These are phyloP conservation scores for Dentiscutata heterogama DNA, from an alignment of 371 early-diverging fungal species.

Conservation along the genomic window DNA sequence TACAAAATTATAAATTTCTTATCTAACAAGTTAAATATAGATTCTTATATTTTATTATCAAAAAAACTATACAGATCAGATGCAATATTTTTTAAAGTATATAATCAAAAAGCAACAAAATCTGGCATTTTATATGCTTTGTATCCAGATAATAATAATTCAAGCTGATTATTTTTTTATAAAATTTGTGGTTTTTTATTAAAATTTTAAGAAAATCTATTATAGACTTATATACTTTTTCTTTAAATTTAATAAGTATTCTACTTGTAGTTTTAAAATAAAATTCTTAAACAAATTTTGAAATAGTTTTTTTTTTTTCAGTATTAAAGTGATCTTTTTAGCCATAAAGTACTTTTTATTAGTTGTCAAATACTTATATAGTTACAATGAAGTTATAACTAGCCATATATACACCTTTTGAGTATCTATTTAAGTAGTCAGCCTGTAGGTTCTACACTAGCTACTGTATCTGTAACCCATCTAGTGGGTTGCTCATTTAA, in stretches of 20 bases:
- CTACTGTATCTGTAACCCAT: too few species aligned
- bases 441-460: too few species aligned
- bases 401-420: too few species aligned
- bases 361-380: too few species aligned
- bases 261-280: not conserved
- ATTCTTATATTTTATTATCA: too few species aligned
- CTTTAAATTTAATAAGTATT: not conserved
- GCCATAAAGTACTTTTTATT: too few species aligned
- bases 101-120: not conserved
- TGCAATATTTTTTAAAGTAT: not conserved
- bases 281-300: not conserved
- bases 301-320: not conserved
- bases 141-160: not conserved
- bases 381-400: too few species aligned
- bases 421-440: too few species aligned
- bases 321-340: not conserved
- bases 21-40: too few species aligned
- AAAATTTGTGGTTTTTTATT: not conserved
- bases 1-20: too few species aligned
- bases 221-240: not conserved
- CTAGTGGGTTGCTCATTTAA: too few species aligned
- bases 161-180: not conserved
- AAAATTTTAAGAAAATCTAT: not conserved
- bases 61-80: not conserved
- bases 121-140: conserved; percentile 8